These are phyloP conservation scores for Ceriops zippeliana DNA, from an alignment of 345 rosid genomes.

Conservation along the genomic window DNA sequence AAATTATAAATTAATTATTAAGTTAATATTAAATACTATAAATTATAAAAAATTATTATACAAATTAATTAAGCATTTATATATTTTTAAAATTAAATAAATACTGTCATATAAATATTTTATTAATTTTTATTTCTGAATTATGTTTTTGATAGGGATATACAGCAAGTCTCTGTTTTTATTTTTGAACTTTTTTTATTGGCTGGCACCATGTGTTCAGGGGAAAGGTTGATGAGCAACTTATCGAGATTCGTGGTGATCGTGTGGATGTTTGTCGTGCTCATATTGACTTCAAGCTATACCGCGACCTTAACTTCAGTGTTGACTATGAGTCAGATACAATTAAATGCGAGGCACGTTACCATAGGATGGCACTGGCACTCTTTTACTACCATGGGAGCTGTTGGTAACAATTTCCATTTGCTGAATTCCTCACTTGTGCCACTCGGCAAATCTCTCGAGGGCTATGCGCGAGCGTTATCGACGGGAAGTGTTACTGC, in stretches of 20 bases:
- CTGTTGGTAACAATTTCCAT: neutral
- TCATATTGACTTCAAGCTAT: slow-evolving; percentile 39
- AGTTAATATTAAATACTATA: too few relatives aligned
- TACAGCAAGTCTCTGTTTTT: too few relatives aligned
- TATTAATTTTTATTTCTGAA: too few relatives aligned
- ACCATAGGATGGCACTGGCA: neutral
- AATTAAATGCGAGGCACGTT: slow-evolving; percentile 2
- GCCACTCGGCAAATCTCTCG: neutral
- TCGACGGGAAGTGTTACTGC: slow-evolving; percentile 27
- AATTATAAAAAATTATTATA: too few relatives aligned
- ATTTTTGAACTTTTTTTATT: too few relatives aligned
- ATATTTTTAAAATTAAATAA: too few relatives aligned
- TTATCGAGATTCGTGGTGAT: slow-evolving; percentile 35
- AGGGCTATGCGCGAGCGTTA: slow-evolving; percentile 18
- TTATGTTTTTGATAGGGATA: too few relatives aligned
- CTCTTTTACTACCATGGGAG: neutral
- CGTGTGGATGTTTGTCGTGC: slow-evolving; percentile 34
- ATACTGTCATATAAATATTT: too few relatives aligned
- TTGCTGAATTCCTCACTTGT: neutral
- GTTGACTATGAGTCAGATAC: slow-evolving; percentile 31
- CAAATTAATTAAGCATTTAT: too few relatives aligned
- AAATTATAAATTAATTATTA: too few relatives aligned
- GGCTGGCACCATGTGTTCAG: neutral
- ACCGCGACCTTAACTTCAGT: slow-evolving; percentile 41
- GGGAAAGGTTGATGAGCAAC: slow-evolving; percentile 35